Evolutionary conservation across 2,329 filamentous ascomycete genomes (phyloP), one percentile per base, ranked within the genome.

Genomic region (Fonsecaea monophora): DNA sequence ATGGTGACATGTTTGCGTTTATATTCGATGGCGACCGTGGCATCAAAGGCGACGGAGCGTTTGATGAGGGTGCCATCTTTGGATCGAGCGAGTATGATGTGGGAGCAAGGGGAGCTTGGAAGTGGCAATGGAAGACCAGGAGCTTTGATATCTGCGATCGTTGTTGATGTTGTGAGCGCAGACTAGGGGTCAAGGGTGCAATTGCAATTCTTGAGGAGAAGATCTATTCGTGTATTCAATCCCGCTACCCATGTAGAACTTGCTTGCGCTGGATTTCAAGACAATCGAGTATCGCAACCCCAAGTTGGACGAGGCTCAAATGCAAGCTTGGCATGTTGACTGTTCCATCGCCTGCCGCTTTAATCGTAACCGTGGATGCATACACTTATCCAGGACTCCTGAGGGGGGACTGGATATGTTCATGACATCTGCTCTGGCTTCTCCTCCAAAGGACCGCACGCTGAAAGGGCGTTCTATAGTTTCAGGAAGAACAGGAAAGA

Each of bases 21-120:
- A 75, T 72, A 63, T 73, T 71, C 35, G 77, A 75, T 13, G 79
- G 77, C 8, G 80, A 78, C 50, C 74, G 77, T 53, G 78, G 74
- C 68, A 76, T 68, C 25, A 81, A 75, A 55, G 82, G 82, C 66
- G 82, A 83, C 15, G 79, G 74, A 35, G 78, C 64, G 77, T 80
- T 82, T 79, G 55, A 58, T 34, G 62, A 58, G 10, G 68, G 67
- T 13, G 66, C 65, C 65, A 70, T 67, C 1, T 40, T 70, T 48
- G 40, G 15, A 32, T 58, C 13, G 18, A 21, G 4, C 3, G 45
- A 30, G 21, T 10, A n/a, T 3, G n/a, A 48, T 25, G 6, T 48
- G 42, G 30, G 30, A 5, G 4, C 30, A 40, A 40, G 21, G 9
- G 18, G n/a, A 10, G 45, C 21, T 50, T 12, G 4, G 45, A 4